Evolutionary conservation across 2,329 filamentous ascomycete genomes (phyloP), one percentile per base, ranked within the genome.

Genomic region (Alternaria metachromatica): DNA sequence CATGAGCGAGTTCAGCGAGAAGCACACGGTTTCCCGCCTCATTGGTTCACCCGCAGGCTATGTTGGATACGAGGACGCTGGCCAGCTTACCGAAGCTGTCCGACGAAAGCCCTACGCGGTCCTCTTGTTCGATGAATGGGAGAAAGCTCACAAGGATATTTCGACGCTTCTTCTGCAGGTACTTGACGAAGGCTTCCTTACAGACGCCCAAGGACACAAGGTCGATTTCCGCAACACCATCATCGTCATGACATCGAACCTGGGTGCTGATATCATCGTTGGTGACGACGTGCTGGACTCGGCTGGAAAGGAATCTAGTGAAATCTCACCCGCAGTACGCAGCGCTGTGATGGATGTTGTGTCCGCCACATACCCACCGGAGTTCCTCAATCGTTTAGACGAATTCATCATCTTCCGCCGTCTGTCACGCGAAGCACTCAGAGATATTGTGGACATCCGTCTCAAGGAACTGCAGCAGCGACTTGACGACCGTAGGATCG

Each of bases 1-100:
- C 80, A 98, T 98, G 96, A 93, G 90, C 72, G 96, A 99, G 77
- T 98, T 97, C 79, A 94, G 97, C 77, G 96, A 98, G 78, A 97
- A 97, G 80, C 95, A 98, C 77, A 98, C 96, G 4, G 92, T 98
- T 60, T 97, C 93, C 26, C 88, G 95, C 18, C 87, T 98, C 30
- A 97, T 98, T 69, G 96, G 96, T 48, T 92, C 92, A 4, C 96
- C 96, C 0, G 95, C 96, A 6, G 95, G 95, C 21, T 98, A 98
- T 76, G 92, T 98, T 25, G 96, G 96, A 10, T 98, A 98, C 76
- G 96, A 99, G 50, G 96, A 98, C 76, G 94, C 95, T 5, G 96
- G 96, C 1, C 96, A 98, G 80, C 86, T 99, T 11, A 98, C 96
- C 1, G 96, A 99, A 82, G 94, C 95, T 5, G 94, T 99, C 4